Percentiles rank a stretch among this genome's conserved stretches.
These are phyloP conservation scores for Cantharellus cinnabarinus DNA, from an alignment of 768 basidiomycete genomes.

Conservation along the genomic window DNA sequence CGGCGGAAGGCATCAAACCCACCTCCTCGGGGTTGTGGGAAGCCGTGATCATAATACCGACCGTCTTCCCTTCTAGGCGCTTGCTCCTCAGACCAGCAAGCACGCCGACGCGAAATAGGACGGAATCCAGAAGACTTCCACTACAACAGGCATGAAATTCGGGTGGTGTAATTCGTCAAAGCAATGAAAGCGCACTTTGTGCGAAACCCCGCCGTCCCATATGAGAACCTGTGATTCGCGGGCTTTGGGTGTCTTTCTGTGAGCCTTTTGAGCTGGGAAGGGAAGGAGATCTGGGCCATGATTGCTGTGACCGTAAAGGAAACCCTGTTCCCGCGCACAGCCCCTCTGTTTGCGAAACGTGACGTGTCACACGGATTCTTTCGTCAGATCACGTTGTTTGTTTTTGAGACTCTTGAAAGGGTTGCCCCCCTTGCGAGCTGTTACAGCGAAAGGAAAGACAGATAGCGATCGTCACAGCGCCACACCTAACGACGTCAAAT, in stretches of 20 bases:
- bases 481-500: too few relatives aligned
- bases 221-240: slow-evolving; percentile 47
- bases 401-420: too few relatives aligned
- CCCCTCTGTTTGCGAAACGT: too few relatives aligned
- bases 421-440: too few relatives aligned
- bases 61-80: slow-evolving; percentile 70
- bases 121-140: slow-evolving; percentile 55
- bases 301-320: too few relatives aligned
- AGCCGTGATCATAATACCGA: slow-evolving; percentile 98
- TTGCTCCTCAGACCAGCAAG: slow-evolving; percentile 82
- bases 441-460: too few relatives aligned
- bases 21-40: slow-evolving; percentile 99
- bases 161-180: slow-evolving; percentile 7
- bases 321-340: too few relatives aligned
- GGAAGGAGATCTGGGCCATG: not conserved
- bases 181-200: slow-evolving; percentile 40
- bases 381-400: too few relatives aligned
- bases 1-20: slow-evolving; percentile 10
- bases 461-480: too few relatives aligned
- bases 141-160: slow-evolving; percentile 20
- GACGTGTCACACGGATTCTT: too few relatives aligned
- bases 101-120: slow-evolving; percentile 85
- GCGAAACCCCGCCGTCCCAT: slow-evolving; percentile 91
- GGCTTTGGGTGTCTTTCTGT: slow-evolving; percentile 41
- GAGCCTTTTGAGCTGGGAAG: not conserved